Evolutionary conservation across 2,329 filamentous ascomycete genomes (phyloP), one percentile per base, ranked within the genome.

Genomic region (Drechslerella coelobrocha): DNA sequence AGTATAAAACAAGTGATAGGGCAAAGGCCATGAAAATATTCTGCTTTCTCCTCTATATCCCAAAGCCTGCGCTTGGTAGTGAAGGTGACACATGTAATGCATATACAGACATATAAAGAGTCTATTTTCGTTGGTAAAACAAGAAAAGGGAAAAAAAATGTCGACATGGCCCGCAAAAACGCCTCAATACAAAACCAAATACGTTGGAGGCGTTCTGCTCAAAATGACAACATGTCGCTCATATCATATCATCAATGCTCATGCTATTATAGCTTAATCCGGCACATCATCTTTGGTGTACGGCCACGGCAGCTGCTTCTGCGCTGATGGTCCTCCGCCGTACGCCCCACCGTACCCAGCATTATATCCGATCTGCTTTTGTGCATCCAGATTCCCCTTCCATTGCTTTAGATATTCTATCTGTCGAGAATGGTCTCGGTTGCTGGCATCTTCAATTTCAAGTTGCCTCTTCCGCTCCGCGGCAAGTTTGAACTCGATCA

Each of bases 401-500:
- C 59, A 63, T n/a, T 71, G 66, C 27, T 45, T 48, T 39, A 71
- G 37, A 29, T 71, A 71, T 4, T 53, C 59, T 34, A 71, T 47
- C 54, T 71, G 66, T 53, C 66, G 29, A 12, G 27, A 12, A 26
- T 71, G 66, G n/a, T 71, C 66, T 8, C 50, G 29, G 12, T 48
- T 47, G 19, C 47, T 71, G 10, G 66, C 66, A 2, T 71, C 53
- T 21, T 71, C 66, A 14, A 71, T 52, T 24, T 71, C 66, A 21
- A 50, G 53, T 23, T 71, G 66, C 14, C 66, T 37, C 54, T 51
- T 63, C 39, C 66, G 57, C 4, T 71, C 66, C 9, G 66, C 37
- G 12, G 59, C 66, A 51, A 60, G 27, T 43, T 63, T 63, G n/a
- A 59, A 71, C 37, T 71, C 59, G 37, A 71, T 63, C 66, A 71